Evolutionary conservation across 2,329 filamentous ascomycete genomes (phyloP), one percentile per base, ranked within the genome.

Genomic region (Stagonosporopsis cucurbitacearum): DNA sequence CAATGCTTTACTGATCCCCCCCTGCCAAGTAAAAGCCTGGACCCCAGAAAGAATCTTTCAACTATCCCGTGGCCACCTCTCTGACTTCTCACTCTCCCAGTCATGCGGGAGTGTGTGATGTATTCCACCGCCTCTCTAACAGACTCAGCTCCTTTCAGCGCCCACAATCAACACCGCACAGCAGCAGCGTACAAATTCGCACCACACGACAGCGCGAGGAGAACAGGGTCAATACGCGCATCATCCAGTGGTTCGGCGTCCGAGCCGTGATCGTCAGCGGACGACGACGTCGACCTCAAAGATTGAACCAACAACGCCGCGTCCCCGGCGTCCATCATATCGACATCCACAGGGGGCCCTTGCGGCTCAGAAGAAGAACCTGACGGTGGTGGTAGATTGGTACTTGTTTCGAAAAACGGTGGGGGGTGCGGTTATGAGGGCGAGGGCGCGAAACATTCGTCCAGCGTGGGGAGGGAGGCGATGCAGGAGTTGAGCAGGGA

Each of bases 371-470:
- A 17, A 28, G 9, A 11, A 8, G 12, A 25, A 2, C 11, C 9
- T 3, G 11, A 20, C 8, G 17, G 17, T 11, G 45, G 20, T 4
- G n/a, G 19, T 7, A n/a, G 28, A 8, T 28, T 20, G 19, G 6
- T 19, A 19, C 8, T 28, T 15, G 11, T 20, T 20, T 33, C 26
- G 5, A 4, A 26, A 9, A 2, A 26, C 7, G 35, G 20, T n/a
- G 17, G 11, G 6, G 17, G 20, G 2, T 20, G 35, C 2, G 8
- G 30, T 6, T 12, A 32, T 2, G 15, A 20, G 19, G 46, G 46
- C 3, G 46, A 49, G 19, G 26, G 12, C 6, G 28, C 35, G 28
- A 53, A 53, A 20, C 50, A 53, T 2, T 53, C 50, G 3, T 40
- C 36, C 20, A 53, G 28, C 3, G 35, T 46, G 4, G 42, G 50